These are phyloP conservation scores for Cryptosporidium baileyi DNA, from an alignment of 169 alveolate genomes.

Conservation along the genomic window DNA sequence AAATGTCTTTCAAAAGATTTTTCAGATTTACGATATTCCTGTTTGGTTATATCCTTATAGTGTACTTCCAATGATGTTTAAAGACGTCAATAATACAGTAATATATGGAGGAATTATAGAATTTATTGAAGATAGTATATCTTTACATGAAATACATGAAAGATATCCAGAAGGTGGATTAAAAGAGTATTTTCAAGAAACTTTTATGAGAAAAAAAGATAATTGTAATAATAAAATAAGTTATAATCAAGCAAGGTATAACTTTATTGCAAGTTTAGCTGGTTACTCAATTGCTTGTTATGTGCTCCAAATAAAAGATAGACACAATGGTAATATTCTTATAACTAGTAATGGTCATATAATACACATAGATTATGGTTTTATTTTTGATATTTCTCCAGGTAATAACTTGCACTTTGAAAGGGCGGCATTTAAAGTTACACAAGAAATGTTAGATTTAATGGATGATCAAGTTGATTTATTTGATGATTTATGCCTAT, in stretches of 20 bases:
- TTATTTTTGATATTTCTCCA: constrained; percentile 94
- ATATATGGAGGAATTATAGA: constrained; percentile 90
- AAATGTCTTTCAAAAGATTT: constrained; percentile 77
- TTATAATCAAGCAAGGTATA: constrained; percentile 86
- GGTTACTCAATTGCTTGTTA: constrained; percentile 92
- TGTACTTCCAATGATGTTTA: constrained; percentile 76
- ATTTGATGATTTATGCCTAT: constrained; percentile 84
- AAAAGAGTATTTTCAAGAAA: constrained; percentile 55
- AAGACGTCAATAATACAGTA: constrained; percentile 76
- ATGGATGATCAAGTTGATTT: constrained; percentile 86
- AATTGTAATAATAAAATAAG: neutral
- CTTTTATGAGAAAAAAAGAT: constrained; percentile 4
- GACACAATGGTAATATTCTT: constrained; percentile 96
- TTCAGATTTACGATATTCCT: constrained; percentile 70
- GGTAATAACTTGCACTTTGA: constrained; percentile 95
- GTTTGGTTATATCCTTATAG: constrained; percentile 78
- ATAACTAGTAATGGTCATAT: constrained; percentile 91
- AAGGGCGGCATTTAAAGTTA: constrained; percentile 94
- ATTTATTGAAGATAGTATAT: constrained; percentile 82
- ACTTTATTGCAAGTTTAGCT: constrained; percentile 91
- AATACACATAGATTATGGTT: constrained; percentile 97
- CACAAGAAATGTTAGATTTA: constrained; percentile 94
- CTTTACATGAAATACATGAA: constrained; percentile 83
- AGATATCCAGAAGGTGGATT: constrained; percentile 76
- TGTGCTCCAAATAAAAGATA: constrained; percentile 90